Evolutionary conservation across 768 basidiomycete genomes (phyloP).

Genomic region (Favolaschia claudopus): DNA sequence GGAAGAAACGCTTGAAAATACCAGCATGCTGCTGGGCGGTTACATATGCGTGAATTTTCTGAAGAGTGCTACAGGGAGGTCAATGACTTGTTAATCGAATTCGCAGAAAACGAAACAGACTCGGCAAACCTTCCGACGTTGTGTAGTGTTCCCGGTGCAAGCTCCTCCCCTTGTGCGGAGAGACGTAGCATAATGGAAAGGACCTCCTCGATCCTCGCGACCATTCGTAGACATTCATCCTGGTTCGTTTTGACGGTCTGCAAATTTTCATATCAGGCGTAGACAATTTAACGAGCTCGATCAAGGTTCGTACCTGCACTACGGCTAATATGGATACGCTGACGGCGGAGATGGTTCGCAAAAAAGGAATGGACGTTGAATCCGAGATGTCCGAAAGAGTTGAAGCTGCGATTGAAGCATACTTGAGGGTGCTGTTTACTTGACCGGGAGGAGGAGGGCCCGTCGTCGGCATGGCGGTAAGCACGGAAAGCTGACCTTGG

Average conservation of each 20-base stretch:
- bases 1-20: slow-evolving; percentile 4
- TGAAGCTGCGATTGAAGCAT: slow-evolving; percentile 7
- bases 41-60: slow-evolving; percentile 14
- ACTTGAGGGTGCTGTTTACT: neutral
- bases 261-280: neutral
- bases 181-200: slow-evolving; percentile 9
- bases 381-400: slow-evolving; percentile 6
- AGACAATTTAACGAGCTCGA: too few relatives aligned
- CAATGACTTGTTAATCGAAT: neutral
- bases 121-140: slow-evolving; percentile 12
- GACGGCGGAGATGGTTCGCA: slow-evolving; percentile 11
- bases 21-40: slow-evolving; percentile 7
- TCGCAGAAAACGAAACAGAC: neutral
- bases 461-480: too few relatives aligned
- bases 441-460: too few relatives aligned
- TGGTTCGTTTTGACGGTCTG: slow-evolving; percentile 9
- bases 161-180: neutral
- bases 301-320: neutral
- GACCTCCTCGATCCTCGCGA: slow-evolving; percentile 4
- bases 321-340: slow-evolving; percentile 11
- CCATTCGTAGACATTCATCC: slow-evolving; percentile 13
- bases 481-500: too few relatives aligned
- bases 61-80: slow-evolving; percentile 13
- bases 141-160: slow-evolving; percentile 4
- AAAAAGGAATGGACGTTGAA: neutral